phyloP scores from a whole-genome alignment of 2,329 filamentous ascomycete species.

The Fusarium fracticaudum region DNA sequence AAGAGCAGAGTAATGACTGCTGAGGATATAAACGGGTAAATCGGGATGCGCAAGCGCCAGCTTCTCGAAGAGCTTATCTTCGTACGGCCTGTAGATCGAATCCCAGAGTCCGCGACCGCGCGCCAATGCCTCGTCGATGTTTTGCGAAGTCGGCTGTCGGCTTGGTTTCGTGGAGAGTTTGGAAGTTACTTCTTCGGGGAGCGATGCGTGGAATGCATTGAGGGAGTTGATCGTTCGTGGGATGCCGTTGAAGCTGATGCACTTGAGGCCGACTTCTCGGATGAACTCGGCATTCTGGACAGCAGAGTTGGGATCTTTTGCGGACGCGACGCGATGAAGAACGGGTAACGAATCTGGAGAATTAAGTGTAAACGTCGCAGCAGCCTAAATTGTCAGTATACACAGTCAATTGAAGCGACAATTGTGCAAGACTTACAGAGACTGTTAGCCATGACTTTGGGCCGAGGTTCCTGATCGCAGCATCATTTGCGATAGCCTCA shows the following conservation, averaged over 20 bases:
- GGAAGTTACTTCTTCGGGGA: constrained; percentile 65
- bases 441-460: constrained; percentile 72
- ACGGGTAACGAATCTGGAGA: constrained; percentile 77
- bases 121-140: constrained; percentile 62
- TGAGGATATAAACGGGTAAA: constrained; percentile 81
- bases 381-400: constrained; percentile 62
- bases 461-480: constrained; percentile 69
- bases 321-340: constrained; percentile 64
- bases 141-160: constrained; percentile 60
- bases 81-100: constrained; percentile 79
- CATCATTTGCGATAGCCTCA: constrained; percentile 70
- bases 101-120: constrained; percentile 77
- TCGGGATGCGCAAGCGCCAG: constrained; percentile 82
- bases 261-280: constrained; percentile 79
- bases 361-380: constrained; percentile 87
- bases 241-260: constrained; percentile 83
- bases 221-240: constrained; percentile 86
- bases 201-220: constrained; percentile 71
- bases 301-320: constrained; percentile 28
- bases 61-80: constrained; percentile 74
- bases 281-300: constrained; percentile 73
- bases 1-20: constrained; percentile 77
- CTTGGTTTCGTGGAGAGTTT: constrained; percentile 66
- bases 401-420: accelerated
- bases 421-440: constrained; percentile 58